Base-by-base conservation (phyloP, 345 rosid species). In the Eucalyptus sideroxylon region DNA sequence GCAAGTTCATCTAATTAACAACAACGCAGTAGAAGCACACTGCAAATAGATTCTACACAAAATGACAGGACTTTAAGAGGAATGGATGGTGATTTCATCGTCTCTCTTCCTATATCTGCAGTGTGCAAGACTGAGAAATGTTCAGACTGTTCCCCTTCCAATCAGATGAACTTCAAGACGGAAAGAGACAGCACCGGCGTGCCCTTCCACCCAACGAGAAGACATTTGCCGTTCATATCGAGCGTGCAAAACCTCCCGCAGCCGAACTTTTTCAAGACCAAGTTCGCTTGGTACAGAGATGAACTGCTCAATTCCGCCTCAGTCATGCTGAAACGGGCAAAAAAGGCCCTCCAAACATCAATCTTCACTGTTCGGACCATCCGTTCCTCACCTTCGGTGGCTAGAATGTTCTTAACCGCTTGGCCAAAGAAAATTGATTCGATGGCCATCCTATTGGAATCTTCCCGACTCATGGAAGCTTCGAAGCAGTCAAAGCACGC, bases 331-430 rank as follows among this genome's bases (percentile, higher is more conserved):
- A 89, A 94, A 26, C 94, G 91, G 0, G 87, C 89, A 12, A 94
- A 91, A 88, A 90, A 95, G 24, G 87, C 91, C 90, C 94, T 91
- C 96, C 95, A 94, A 34, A 91, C 94, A 21, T 93, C 92, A 23
- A 93, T 89, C 88, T 89, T 94, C 92, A 92, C 95, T n/a, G 87
- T 19, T 86, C 93, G 42, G 40, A 86, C 31, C 53, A 42, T 91
- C 93, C 96, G 87, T 15, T 95, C 93, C 24, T 90, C 93, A 34
- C 93, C 94, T 62, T 94, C 95, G 1, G 88, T 31, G 7, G 92
- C 94, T n/a, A 95, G 87, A 14, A 92, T 90, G 85, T 88, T 92
- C 83, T 87, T 91, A 53, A 92, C 88, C 86, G 89, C 94, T 17
- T 92, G 83, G n/a, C 90, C 62, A 26, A 93, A 90, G 86, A 37